phyloP scores from a whole-genome alignment of 1,139 yeast species.

The Saccharomyces pastorianus region DNA sequence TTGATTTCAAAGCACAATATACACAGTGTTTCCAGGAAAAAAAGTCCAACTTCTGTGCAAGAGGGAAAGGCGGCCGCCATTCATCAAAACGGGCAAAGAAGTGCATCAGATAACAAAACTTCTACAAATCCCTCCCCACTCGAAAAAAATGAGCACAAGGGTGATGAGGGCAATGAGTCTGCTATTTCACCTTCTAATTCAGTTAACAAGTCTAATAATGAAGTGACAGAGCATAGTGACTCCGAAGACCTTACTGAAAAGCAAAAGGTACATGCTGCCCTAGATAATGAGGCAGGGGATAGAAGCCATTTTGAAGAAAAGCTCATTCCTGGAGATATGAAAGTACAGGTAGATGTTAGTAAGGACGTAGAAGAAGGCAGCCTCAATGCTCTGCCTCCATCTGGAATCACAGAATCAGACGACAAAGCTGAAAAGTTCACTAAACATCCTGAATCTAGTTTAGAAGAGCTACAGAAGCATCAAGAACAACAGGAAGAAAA shows the following conservation, averaged over 20 bases:
- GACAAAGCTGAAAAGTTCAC: neutral
- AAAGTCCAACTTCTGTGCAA: neutral
- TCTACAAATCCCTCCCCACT: neutral
- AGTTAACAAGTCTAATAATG: neutral
- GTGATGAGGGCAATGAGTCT: neutral
- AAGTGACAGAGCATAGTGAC: neutral
- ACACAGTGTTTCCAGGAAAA: neutral
- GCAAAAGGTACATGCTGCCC: neutral
- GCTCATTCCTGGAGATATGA: neutral
- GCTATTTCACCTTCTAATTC: neutral
- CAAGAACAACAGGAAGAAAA: slow-evolving; percentile 2
- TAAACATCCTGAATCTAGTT: neutral
- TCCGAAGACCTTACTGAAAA: neutral
- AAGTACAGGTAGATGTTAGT: neutral
- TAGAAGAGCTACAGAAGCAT: neutral
- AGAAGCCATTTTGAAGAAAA: neutral
- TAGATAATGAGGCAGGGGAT: neutral
- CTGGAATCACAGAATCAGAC: neutral
- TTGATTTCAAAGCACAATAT: slow-evolving; percentile 9
- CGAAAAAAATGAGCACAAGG: neutral
- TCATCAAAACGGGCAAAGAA: neutral
- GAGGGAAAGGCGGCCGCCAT: neutral
- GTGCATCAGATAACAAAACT: neutral
- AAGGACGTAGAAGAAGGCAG: neutral
- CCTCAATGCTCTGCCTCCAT: neutral